A percentile compares a stretch with the other conserved stretches of the same genome.
These are phyloP conservation scores for Platanthera guangdongensis DNA, from an alignment of 106 monocot genomes.

Conservation along the genomic window DNA sequence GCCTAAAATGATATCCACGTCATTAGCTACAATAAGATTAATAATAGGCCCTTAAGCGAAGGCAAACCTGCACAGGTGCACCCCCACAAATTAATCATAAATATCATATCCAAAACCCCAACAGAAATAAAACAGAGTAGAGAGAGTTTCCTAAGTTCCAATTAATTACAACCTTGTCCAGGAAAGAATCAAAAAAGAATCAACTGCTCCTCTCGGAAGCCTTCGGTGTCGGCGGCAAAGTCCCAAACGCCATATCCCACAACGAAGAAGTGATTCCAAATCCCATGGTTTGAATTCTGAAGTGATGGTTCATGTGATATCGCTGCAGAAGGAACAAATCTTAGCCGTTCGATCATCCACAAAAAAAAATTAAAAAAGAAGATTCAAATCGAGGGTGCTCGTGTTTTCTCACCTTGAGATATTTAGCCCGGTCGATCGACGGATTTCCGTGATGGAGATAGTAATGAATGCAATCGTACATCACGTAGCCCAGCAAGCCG, in stretches of 20 bases:
- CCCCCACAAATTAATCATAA: too few relatives aligned
- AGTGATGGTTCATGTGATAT: slow-evolving; percentile 93
- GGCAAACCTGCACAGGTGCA: too few relatives aligned
- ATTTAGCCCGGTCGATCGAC: slow-evolving; percentile 30
- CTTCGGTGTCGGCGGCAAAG: slow-evolving; percentile 42
- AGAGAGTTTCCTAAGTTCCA: neutral
- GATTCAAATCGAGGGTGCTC: neutral
- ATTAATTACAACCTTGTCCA: slow-evolving; percentile 1
- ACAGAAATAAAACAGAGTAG: too few relatives aligned
- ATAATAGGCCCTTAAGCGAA: too few relatives aligned
- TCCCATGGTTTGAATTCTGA: slow-evolving; percentile 60
- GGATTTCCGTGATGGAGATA: slow-evolving; percentile 89
- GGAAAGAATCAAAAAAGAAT: slow-evolving; percentile 1
- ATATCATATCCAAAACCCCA: too few relatives aligned
- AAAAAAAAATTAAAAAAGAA: neutral
- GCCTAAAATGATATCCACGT: too few relatives aligned
- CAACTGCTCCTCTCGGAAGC: slow-evolving; percentile 22
- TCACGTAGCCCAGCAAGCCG: slow-evolving; percentile 79
- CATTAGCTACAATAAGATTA: too few relatives aligned
- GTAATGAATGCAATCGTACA: slow-evolving; percentile 95
- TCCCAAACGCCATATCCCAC: slow-evolving; percentile 72
- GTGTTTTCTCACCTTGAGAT: slow-evolving; percentile 53
- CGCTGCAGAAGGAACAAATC: slow-evolving; percentile 25
- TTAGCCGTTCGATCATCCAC: neutral
- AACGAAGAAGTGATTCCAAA: slow-evolving; percentile 83